phyloP scores from a whole-genome alignment of 2,329 filamentous ascomycete genomes.

The Diaporthe caulivora region DNA sequence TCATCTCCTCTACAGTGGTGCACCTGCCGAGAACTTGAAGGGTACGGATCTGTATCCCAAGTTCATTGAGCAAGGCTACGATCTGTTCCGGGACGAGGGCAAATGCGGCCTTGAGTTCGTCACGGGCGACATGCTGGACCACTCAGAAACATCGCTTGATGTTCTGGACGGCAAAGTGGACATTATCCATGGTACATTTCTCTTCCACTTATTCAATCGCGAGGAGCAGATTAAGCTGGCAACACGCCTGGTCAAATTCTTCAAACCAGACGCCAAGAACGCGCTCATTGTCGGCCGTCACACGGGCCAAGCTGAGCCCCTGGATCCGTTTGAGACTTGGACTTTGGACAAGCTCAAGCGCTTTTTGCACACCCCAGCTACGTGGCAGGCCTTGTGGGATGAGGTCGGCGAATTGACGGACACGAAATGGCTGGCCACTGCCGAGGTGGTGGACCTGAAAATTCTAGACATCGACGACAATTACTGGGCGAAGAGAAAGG shows the following conservation, averaged over 20 bases:
- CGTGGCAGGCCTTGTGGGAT: constrained; percentile 57
- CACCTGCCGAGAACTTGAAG: constrained; percentile 51
- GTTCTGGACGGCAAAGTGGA: constrained; percentile 45
- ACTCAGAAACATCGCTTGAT: constrained; percentile 38
- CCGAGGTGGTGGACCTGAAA: constrained; percentile 21
- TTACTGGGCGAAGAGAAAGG: constrained; percentile 26
- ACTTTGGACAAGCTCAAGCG: constrained; percentile 43
- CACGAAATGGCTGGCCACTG: constrained; percentile 49
- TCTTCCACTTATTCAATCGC: constrained; percentile 50
- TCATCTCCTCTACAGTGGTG: constrained; percentile 54
- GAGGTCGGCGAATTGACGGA: constrained; percentile 53
- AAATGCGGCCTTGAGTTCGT: constrained; percentile 42
- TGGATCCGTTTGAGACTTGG: constrained; percentile 34
- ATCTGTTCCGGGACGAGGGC: constrained; percentile 49
- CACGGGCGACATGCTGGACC: constrained; percentile 46
- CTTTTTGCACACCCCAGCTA: constrained; percentile 55
- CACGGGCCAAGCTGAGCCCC: constrained; percentile 44
- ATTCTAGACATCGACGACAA: constrained; percentile 8
- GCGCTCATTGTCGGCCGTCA: constrained; percentile 47
- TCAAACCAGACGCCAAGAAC: constrained; percentile 41
- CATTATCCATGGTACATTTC: constrained; percentile 47
- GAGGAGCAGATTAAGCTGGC: constrained; percentile 45
- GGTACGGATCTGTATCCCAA: constrained; percentile 53
- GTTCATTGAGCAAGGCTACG: constrained; percentile 51
- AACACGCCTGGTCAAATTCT: constrained; percentile 45